Base-by-base conservation (phyloP, 148 eudicot species). In the Camellia lanceoleosa region DNA sequence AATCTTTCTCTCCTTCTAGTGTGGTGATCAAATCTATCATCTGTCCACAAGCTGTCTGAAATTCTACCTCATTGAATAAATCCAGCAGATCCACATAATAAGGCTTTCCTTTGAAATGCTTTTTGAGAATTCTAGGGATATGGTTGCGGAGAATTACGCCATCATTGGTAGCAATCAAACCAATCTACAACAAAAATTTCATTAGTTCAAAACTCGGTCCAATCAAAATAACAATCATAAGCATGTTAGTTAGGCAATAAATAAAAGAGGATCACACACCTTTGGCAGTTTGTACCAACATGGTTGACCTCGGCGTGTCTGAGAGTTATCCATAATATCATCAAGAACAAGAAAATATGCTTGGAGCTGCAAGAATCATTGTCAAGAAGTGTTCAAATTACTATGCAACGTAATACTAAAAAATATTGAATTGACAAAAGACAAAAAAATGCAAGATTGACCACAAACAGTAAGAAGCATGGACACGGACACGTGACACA, bases 1-100 rank as follows among this genome's bases (percentile, higher is more conserved):
- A 86, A 82, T 94, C 98, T 85, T 94, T 92, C 78, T 94, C 94
- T 88, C 98, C 99, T 81, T 88, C 94, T 81, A 92, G 83, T 47
- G 97, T 92, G 56, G 97, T 94, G 75, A 94, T 92, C 82, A 92
- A 82, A 91, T 97, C 99, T 80, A 97, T 97, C 99, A 97, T 92
- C 84, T 97, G 98, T 80, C 99, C 99, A 58, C 89, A 90, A 74
- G 94, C 88, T 83, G 99, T 97, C 83, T 94, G 99, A 81, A 91
- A 94, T 82, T 97, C 99, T 49, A 94, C 95, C 99, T 97, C 99
- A 44, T 92, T 97, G 81, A 97, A 97, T 73, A 97, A 86, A 87
- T 94, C 99, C 70, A 97, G 71, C 81, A 97, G 87, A 80, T 97
- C 95, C 16, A 97, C 95, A 77, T 97, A 97, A 81, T 90, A 97